phyloP scores from a whole-genome alignment of 2,329 filamentous ascomycete genomes.

The Aspergillus arachidicola region DNA sequence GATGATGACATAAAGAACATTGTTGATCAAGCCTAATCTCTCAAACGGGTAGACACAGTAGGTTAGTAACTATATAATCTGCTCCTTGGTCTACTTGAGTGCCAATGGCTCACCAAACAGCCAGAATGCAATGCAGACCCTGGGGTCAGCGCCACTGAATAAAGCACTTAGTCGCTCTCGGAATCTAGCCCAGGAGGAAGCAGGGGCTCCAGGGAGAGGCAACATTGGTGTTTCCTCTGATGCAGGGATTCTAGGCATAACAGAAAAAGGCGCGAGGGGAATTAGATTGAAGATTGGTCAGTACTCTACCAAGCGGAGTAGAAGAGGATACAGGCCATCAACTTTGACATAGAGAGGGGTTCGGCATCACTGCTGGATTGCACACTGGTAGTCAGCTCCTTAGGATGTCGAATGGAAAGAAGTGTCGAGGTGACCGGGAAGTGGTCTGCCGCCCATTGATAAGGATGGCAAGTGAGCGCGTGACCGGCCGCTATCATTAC shows the following conservation, averaged over 20 bases:
- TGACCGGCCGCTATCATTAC: neutral
- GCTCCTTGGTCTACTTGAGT: neutral
- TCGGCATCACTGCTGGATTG: neutral
- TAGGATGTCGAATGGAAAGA: neutral
- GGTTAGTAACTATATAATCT: slow-evolving; percentile 4
- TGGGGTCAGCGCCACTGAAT: slow-evolving; percentile 68
- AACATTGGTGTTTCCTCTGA: slow-evolving; percentile 39
- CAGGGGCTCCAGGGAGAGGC: slow-evolving; percentile 60
- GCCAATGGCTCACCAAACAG: slow-evolving; percentile 70
- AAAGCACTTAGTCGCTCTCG: slow-evolving; percentile 64
- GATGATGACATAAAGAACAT: slow-evolving; percentile 96
- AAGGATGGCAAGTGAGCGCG: slow-evolving; percentile 1
- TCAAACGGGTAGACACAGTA: slow-evolving; percentile 2
- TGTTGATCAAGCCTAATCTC: slow-evolving; percentile 79
- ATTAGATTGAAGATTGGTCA: no score
- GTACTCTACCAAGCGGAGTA: neutral
- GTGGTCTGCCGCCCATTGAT: neutral
- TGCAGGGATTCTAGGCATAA: slow-evolving; percentile 29
- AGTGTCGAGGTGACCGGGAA: neutral
- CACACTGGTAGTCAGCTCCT: neutral
- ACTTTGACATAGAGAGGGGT: neutral
- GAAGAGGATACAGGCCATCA: neutral
- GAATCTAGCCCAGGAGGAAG: slow-evolving; percentile 74
- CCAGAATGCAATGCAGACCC: slow-evolving; percentile 85
- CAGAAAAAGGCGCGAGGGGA: neutral